These are phyloP conservation scores for Onygenales sp. DNA, from an alignment of 2,329 filamentous ascomycete genomes.

Conservation along the genomic window DNA sequence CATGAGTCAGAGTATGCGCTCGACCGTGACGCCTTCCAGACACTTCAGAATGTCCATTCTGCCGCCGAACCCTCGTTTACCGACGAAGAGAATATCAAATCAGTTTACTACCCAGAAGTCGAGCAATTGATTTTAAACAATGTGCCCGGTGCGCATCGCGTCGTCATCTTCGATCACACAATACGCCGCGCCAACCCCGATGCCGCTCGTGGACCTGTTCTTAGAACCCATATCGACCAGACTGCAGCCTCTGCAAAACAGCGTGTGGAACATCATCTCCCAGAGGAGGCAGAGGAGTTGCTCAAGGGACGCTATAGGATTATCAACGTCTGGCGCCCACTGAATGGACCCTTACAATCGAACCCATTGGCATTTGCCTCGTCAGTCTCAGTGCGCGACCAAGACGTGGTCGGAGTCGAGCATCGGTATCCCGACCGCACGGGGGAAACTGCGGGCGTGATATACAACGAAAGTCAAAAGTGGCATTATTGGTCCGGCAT, in stretches of 20 bases:
- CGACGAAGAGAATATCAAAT: conserved; percentile 59
- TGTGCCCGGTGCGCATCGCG: conserved; percentile 55
- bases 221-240: conserved; percentile 73
- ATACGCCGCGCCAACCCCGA: conserved; percentile 57
- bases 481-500: conserved; percentile 80
- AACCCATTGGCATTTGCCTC: conserved; percentile 51
- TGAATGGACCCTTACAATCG: conserved; percentile 49
- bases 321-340: conserved; percentile 75
- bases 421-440: conserved; percentile 62
- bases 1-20: conserved; percentile 57
- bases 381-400: conserved; percentile 44
- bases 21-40: conserved; percentile 65
- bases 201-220: conserved; percentile 59
- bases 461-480: conserved; percentile 50
- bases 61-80: conserved; percentile 50
- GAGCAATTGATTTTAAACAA: conserved; percentile 59
- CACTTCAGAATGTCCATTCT: conserved; percentile 49
- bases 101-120: conserved; percentile 76
- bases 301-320: conserved; percentile 66
- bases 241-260: conserved; percentile 55
- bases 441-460: conserved; percentile 66
- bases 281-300: conserved; percentile 57
- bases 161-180: conserved; percentile 82
- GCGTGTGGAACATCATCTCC: conserved; percentile 59
- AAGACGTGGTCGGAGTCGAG: conserved; percentile 62